Evolutionary conservation across 148 eudicot species (phyloP).

Genomic region (Selenicereus undatus): DNA sequence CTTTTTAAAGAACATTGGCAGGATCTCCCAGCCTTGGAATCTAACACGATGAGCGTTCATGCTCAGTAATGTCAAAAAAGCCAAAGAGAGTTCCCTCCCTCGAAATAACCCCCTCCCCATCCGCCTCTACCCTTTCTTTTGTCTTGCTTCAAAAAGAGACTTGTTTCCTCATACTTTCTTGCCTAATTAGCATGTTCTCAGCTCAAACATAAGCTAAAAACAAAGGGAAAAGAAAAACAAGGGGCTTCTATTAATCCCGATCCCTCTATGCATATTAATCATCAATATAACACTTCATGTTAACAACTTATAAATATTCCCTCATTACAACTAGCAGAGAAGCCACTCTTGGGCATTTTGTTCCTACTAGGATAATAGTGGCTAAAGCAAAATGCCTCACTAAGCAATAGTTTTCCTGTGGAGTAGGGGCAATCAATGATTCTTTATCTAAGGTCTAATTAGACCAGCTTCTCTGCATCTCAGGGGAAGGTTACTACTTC

Average conservation of each 20-base stretch:
- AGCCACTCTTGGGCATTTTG: not conserved
- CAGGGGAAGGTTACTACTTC: not conserved
- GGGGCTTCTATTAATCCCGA: no score
- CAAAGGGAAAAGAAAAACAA: no score
- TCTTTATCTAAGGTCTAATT: not conserved
- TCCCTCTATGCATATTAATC: not conserved
- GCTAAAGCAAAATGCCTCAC: not conserved
- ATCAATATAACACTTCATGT: not conserved
- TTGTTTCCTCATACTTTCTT: no score
- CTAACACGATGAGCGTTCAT: not conserved
- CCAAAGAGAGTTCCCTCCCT: not conserved
- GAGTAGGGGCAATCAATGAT: not conserved
- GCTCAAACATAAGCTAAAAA: no score
- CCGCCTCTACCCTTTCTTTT: not conserved
- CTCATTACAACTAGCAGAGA: not conserved
- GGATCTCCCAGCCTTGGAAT: not conserved
- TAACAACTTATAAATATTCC: not conserved
- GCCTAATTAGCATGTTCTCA: no score
- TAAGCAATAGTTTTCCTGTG: not conserved
- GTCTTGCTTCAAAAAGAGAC: no score
- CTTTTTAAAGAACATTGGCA: not conserved
- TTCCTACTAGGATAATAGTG: not conserved
- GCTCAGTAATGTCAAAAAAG: not conserved
- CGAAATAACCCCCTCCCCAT: not conserved
- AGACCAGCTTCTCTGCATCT: not conserved